Evolutionary conservation across 176 grass and related monocot species (phyloP).

Genomic region (Carex myosuroides): DNA sequence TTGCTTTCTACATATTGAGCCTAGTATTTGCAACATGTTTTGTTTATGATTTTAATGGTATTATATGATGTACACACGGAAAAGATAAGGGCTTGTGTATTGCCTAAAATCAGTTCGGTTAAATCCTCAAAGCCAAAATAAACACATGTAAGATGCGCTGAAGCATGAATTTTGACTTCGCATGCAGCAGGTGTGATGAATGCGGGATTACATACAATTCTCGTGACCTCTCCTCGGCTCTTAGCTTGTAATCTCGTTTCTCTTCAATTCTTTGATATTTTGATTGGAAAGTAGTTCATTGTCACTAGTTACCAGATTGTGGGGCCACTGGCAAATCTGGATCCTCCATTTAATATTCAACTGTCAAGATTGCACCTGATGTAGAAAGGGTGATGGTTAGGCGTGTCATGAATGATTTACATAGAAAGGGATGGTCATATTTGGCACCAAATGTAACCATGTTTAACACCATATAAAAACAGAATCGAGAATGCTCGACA

Average conservation of each 20-base stretch:
- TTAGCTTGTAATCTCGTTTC: background rate
- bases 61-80: background rate
- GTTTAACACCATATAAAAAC: background rate
- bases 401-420: background rate
- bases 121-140: background rate
- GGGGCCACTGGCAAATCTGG: background rate
- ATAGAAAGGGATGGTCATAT: background rate
- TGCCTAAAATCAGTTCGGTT: background rate
- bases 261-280: constrained; percentile 6
- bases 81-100: background rate
- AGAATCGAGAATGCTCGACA: background rate
- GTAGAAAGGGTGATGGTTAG: background rate
- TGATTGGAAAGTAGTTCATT: background rate
- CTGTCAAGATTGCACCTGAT: background rate
- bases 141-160: background rate
- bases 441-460: background rate
- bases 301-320: background rate
- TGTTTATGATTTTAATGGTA: background rate
- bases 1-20: background rate
- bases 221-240: background rate
- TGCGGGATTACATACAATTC: background rate
- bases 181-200: background rate
- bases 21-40: background rate
- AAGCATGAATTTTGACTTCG: constrained; percentile 1
- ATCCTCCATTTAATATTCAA: background rate